phyloP scores from a whole-genome alignment of 2,329 filamentous ascomycete genomes.

The Scytalidium sp. region DNA sequence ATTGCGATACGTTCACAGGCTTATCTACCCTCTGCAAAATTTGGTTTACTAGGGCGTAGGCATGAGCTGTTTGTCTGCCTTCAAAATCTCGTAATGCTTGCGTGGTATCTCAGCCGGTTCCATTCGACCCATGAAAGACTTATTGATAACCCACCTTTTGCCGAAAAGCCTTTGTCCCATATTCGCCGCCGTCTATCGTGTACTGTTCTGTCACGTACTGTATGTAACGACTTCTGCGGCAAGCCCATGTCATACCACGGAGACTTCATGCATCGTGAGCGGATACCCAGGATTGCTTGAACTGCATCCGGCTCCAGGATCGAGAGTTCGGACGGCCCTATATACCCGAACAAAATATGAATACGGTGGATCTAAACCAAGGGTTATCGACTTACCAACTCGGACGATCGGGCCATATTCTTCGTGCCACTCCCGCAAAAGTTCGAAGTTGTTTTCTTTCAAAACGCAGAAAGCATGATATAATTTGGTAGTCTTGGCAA shows the following conservation, averaged over 20 bases:
- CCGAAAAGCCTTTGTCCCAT: constrained; percentile 21
- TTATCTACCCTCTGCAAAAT: constrained; percentile 12
- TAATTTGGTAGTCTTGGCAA: constrained; percentile 2
- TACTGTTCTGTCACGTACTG: constrained; percentile 10
- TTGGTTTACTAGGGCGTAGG: constrained; percentile 13
- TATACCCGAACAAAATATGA: too few species aligned
- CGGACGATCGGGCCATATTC: constrained; percentile 7
- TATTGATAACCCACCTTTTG: constrained; percentile 16
- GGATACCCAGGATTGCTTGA: constrained; percentile 10
- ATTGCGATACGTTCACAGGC: constrained; percentile 15
- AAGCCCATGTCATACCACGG: constrained; percentile 18
- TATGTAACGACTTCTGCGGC: constrained; percentile 11
- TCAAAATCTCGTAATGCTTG: constrained; percentile 21
- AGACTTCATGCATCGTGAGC: constrained; percentile 16
- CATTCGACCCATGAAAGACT: too few species aligned
- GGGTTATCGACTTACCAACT: constrained; percentile 3
- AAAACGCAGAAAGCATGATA: constrained; percentile 3
- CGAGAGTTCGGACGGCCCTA: constrained; percentile 16
- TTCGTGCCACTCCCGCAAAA: constrained; percentile 1
- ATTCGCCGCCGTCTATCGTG: constrained; percentile 19
- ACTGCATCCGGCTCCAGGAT: constrained; percentile 18
- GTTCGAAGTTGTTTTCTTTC: constrained; percentile 1
- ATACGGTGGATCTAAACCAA: too few species aligned
- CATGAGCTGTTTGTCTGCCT: constrained; percentile 11
- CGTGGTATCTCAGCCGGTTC: too few species aligned